These are phyloP conservation scores for Hyaloscypha bicolor DNA, from an alignment of 495 filamentous ascomycete species.

Conservation along the genomic window DNA sequence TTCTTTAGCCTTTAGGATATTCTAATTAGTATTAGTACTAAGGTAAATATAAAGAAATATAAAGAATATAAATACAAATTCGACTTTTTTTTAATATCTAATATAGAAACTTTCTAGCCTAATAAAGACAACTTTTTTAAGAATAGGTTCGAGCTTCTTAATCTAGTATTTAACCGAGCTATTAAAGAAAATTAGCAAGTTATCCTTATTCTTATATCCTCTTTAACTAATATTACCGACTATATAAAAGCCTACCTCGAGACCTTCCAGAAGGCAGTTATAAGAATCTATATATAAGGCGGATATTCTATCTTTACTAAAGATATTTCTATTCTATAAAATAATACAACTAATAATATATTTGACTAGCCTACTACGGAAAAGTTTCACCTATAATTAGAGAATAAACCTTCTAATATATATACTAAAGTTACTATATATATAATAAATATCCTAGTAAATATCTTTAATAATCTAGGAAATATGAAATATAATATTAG, in stretches of 20 bases:
- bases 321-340: not conserved
- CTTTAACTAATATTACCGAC: conserved; percentile 13
- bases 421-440: conserved; percentile 20
- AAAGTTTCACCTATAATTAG: not conserved
- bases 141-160: conserved; percentile 13
- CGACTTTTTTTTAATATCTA: conserved; percentile 6
- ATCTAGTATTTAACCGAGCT: conserved; percentile 14
- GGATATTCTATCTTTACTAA: not conserved
- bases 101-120: conserved; percentile 11
- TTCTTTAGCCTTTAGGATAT: conserved; percentile 15
- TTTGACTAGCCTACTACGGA: too few species aligned
- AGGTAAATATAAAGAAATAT: conserved; percentile 5
- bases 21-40: conserved; percentile 10
- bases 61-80: conserved; percentile 18
- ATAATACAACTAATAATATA: conserved; percentile 18
- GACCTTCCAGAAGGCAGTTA: conserved; percentile 13
- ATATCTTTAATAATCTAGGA: conserved; percentile 13
- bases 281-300: conserved; percentile 18
- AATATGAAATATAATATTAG: conserved; percentile 5
- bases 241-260: conserved; percentile 9
- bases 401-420: conserved; percentile 9
- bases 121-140: conserved; percentile 14
- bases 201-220: conserved; percentile 15
- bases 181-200: conserved; percentile 10
- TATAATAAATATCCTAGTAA: conserved; percentile 14